phyloP scores from a whole-genome alignment of 2,329 filamentous ascomycete species.

The Pestalotiopsis sp. region DNA sequence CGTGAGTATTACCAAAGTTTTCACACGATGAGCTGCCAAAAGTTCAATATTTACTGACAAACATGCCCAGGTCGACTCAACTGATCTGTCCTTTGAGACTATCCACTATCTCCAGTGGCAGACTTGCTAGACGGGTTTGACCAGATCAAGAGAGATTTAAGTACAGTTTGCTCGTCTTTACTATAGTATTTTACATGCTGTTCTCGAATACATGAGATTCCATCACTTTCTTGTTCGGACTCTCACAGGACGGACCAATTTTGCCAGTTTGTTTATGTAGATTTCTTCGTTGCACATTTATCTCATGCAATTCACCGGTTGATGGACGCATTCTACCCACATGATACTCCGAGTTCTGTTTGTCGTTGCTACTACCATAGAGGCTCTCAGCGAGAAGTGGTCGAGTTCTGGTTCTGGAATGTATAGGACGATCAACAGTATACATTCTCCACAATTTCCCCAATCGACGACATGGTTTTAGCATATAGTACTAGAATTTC shows the following conservation, averaged over 20 bases:
- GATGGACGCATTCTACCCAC: background rate
- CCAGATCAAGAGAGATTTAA: background rate
- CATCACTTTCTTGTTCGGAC: background rate
- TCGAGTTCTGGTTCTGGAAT: no score
- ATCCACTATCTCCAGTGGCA: slow-evolving; percentile 31
- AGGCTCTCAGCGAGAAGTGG: no score
- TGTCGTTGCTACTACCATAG: no score
- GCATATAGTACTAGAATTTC: no score
- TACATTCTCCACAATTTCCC: no score
- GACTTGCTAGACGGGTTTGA: background rate
- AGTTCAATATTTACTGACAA: background rate
- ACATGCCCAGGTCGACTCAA: slow-evolving; percentile 27
- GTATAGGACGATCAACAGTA: no score
- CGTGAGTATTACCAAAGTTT: slow-evolving; percentile 18
- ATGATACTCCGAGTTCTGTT: no score
- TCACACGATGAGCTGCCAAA: background rate
- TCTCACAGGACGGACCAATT: background rate
- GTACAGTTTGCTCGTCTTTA: background rate
- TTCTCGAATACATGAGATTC: background rate
- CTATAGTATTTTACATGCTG: no score
- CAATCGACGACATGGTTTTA: no score
- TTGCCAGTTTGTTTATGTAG: background rate
- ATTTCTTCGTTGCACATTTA: background rate
- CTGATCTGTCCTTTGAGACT: slow-evolving; percentile 30
- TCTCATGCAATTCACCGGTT: background rate